These are phyloP conservation scores for Penicillium frequentans DNA, from an alignment of 2,329 filamentous ascomycete genomes.

Conservation along the genomic window DNA sequence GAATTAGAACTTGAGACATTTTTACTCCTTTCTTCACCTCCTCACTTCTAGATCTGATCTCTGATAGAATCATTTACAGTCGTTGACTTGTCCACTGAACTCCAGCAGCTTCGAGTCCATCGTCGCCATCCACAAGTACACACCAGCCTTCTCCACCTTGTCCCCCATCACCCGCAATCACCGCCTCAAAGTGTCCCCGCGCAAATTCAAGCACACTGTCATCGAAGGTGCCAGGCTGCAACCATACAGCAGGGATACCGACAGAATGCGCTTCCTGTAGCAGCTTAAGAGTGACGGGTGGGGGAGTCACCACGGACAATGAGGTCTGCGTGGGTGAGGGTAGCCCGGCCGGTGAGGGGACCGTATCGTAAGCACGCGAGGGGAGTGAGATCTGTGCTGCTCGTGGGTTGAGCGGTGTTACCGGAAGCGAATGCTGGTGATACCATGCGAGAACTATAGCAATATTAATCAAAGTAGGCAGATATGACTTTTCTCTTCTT, in stretches of 20 bases:
- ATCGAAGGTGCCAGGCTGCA: slow-evolving; percentile 89
- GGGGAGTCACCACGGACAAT: slow-evolving; percentile 85
- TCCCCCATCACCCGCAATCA: slow-evolving; percentile 66
- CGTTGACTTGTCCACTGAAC: slow-evolving; percentile 48
- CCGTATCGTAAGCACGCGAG: slow-evolving; percentile 60
- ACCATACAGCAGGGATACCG: slow-evolving; percentile 74
- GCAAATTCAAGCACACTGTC: slow-evolving; percentile 72
- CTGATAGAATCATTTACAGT: background rate
- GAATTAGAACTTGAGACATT: background rate
- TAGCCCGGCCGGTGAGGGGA: slow-evolving; percentile 66
- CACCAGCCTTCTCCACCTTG: slow-evolving; percentile 77
- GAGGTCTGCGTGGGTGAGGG: slow-evolving; percentile 68
- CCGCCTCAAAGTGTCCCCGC: slow-evolving; percentile 66
- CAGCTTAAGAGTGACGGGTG: slow-evolving; percentile 70
- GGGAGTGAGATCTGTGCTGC: slow-evolving; percentile 64
- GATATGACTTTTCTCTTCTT: background rate
- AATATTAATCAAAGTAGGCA: slow-evolving; percentile 6
- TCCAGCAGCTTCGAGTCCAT: slow-evolving; percentile 56
- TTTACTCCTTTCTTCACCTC: background rate
- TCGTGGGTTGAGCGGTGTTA: slow-evolving; percentile 80
- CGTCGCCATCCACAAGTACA: slow-evolving; percentile 80
- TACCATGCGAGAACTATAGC: slow-evolving; percentile 85
- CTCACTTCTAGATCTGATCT: background rate
- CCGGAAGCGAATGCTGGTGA: slow-evolving; percentile 69
- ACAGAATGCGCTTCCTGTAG: slow-evolving; percentile 74